Conservation (phyloP, 176 grass and related monocot species). For the Oryza nivara region DNA sequence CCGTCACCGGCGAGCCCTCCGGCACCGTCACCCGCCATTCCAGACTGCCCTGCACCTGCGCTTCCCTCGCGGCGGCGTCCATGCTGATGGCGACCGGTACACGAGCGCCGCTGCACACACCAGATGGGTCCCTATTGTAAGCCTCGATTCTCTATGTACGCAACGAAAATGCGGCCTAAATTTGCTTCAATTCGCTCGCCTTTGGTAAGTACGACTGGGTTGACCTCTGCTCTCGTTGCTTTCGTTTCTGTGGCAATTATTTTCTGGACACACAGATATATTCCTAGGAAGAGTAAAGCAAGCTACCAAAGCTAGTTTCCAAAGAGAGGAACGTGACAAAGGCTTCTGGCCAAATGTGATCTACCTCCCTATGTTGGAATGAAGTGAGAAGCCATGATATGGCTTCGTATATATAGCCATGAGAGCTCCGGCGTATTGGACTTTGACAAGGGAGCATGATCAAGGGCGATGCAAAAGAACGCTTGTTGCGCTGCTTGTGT, state of each 20-base stretch:
- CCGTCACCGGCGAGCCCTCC: constrained; percentile 41
- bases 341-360: constrained; percentile 10
- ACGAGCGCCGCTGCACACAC: neutral
- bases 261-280: neutral
- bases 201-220: constrained; percentile 14
- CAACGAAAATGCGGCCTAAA: neutral
- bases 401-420: constrained; percentile 37
- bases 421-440: neutral
- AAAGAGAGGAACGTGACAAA: constrained; percentile 31
- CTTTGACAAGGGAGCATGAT: constrained; percentile 37
- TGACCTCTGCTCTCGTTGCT: constrained; percentile 28
- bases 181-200: neutral
- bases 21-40: constrained; percentile 68
- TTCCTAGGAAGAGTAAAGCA: neutral
- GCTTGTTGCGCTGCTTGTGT: neutral
- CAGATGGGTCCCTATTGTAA: constrained; percentile 36
- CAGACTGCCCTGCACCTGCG: constrained; percentile 31
- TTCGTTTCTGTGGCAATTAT: constrained; percentile 1
- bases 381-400: neutral
- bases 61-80: constrained; percentile 42
- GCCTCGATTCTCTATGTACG: neutral
- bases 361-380: constrained; percentile 42
- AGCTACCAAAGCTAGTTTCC: constrained; percentile 15
- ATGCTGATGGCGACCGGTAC: constrained; percentile 17
- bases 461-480: neutral